Percentiles rank a stretch among this genome's conserved stretches.
phyloP scores from a whole-genome alignment of 2,329 filamentous ascomycete species.

The Claviceps humidiphila region DNA sequence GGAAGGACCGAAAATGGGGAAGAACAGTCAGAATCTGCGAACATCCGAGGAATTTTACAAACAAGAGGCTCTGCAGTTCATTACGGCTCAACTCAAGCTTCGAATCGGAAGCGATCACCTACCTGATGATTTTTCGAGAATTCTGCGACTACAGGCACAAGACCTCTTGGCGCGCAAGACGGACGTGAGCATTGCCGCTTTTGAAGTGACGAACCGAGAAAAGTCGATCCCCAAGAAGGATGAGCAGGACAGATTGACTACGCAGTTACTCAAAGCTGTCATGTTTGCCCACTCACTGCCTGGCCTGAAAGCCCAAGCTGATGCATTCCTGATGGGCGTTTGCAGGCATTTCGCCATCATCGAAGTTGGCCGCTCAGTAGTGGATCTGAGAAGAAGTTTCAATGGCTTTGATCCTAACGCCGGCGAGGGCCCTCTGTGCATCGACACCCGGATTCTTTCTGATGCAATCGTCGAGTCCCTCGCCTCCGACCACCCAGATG shows the following conservation, averaged over 20 bases:
- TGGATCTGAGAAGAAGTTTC: slow-evolving; percentile 61
- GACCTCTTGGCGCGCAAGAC: slow-evolving; percentile 64
- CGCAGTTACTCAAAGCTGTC: slow-evolving; percentile 77
- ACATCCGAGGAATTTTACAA: slow-evolving; percentile 77
- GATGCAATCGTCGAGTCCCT: slow-evolving; percentile 85
- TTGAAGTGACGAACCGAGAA: slow-evolving; percentile 64
- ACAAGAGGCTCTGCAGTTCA: slow-evolving; percentile 76
- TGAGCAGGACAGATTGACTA: slow-evolving; percentile 67
- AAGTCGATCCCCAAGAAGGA: slow-evolving; percentile 80
- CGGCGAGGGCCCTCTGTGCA: slow-evolving; percentile 74
- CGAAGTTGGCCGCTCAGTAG: slow-evolving; percentile 75
- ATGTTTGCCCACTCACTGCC: slow-evolving; percentile 76
- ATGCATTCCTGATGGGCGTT: slow-evolving; percentile 62
- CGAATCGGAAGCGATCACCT: slow-evolving; percentile 77
- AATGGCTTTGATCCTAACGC: slow-evolving; percentile 73
- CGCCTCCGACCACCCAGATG: slow-evolving; percentile 66
- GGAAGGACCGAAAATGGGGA: slow-evolving; percentile 56
- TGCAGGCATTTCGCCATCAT: slow-evolving; percentile 84
- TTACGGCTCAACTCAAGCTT: slow-evolving; percentile 81
- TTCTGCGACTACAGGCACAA: slow-evolving; percentile 79
- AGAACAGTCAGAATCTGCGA: slow-evolving; percentile 35
- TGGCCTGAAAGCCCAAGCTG: slow-evolving; percentile 65
- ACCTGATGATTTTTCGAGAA: slow-evolving; percentile 75
- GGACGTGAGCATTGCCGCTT: slow-evolving; percentile 54
- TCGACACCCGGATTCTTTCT: slow-evolving; percentile 76